Conservation (phyloP, 306 rosid species). For the Alnus glutinosa region DNA sequence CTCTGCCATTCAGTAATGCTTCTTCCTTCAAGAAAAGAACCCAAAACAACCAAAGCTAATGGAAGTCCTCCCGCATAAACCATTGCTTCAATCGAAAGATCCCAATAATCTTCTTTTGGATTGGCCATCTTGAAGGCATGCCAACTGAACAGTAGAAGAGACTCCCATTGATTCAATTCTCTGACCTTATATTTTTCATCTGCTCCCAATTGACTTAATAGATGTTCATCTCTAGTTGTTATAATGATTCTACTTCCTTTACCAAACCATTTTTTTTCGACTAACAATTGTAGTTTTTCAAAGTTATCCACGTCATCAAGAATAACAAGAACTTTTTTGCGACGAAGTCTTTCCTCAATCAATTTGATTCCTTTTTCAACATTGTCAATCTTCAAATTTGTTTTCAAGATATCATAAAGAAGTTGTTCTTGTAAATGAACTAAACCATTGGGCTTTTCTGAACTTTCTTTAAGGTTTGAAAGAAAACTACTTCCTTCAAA, state of each 20-base stretch:
- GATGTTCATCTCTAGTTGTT: slow-evolving; percentile 28
- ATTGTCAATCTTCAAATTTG: not conserved
- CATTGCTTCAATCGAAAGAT: slow-evolving; percentile 11
- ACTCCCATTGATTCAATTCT: slow-evolving; percentile 16
- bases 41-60: slow-evolving; percentile 42
- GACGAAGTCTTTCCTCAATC: not conserved
- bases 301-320: slow-evolving; percentile 19
- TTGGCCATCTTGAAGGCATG: slow-evolving; percentile 23
- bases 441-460: not conserved
- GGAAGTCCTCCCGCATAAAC: slow-evolving; percentile 41
- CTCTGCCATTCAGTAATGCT: slow-evolving; percentile 24
- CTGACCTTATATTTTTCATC: not conserved
- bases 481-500: slow-evolving; percentile 19
- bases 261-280: slow-evolving; percentile 19
- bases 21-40: slow-evolving; percentile 32
- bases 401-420: slow-evolving; percentile 14
- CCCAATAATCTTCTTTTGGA: not conserved
- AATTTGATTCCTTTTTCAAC: slow-evolving; percentile 2
- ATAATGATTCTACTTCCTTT: slow-evolving; percentile 27
- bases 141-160: slow-evolving; percentile 38
- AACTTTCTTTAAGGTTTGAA: not conserved
- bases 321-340: slow-evolving; percentile 16
- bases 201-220: not conserved
- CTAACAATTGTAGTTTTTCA: slow-evolving; percentile 1
- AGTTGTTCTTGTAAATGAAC: slow-evolving; percentile 28